These are phyloP conservation scores for Ceratocystis huliohia DNA, from an alignment of 2,329 filamentous ascomycete species.

Conservation along the genomic window DNA sequence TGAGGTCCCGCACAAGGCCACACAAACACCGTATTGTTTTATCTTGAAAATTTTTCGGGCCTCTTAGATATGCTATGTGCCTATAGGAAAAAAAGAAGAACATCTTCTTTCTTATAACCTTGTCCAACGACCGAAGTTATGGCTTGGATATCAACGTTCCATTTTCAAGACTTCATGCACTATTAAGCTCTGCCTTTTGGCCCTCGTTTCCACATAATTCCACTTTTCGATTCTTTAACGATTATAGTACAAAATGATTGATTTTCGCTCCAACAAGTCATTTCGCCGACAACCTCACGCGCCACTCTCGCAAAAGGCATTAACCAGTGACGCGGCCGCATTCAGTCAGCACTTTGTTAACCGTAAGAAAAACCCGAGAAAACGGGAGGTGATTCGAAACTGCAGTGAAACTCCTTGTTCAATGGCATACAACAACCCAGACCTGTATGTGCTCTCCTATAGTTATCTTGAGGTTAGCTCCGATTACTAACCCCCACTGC, in stretches of 20 bases:
- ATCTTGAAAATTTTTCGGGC: no score
- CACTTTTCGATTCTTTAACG: background rate
- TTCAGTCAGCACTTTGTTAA: conserved; percentile 8
- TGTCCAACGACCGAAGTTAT: no score
- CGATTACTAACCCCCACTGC: background rate
- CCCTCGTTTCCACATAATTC: background rate
- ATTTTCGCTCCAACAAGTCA: background rate
- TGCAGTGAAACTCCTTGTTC: background rate
- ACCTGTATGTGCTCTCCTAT: conserved; percentile 1
- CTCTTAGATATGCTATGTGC: no score
- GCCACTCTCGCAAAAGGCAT: background rate
- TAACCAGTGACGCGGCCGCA: background rate
- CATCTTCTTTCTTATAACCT: no score
- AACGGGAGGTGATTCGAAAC: background rate
- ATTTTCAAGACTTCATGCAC: background rate
- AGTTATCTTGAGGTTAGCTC: background rate
- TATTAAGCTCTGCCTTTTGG: background rate
- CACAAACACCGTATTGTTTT: background rate
- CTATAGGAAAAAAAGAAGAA: no score
- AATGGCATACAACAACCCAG: background rate
- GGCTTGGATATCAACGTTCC: no score
- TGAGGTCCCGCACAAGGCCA: background rate
- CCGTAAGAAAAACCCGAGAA: background rate
- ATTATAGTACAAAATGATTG: background rate
- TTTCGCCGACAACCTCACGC: background rate